Evolutionary conservation across 2,329 filamentous ascomycete species (phyloP), one percentile per base, ranked within the genome.

Genomic region (Xylariaceae sp.): DNA sequence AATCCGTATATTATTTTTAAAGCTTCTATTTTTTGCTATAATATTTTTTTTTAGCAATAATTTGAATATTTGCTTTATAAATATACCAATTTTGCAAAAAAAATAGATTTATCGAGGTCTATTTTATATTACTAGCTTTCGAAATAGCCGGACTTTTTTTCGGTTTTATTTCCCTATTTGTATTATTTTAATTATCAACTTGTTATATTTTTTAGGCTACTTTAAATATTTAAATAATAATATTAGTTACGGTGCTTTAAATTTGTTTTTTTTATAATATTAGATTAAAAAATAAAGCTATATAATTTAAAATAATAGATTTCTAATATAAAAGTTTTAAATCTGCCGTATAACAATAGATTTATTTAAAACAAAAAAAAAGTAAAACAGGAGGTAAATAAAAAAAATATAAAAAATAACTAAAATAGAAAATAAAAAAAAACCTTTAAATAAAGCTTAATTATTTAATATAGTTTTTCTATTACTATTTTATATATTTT

Each of bases 401-500:
- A n/a, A n/a, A n/a, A n/a, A n/a, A n/a, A n/a, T n/a, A n/a, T n/a
- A n/a, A n/a, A n/a, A n/a, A n/a, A n/a, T n/a, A n/a, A n/a, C n/a
- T n/a, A n/a, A n/a, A n/a, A n/a, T n/a, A n/a, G n/a, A n/a, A n/a
- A n/a, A n/a, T n/a, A n/a, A n/a, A n/a, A 29, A 32, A 32, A 32
- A 14, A 16, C 27, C 7, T 32, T 5, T 32, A 32, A 5, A 8
- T 32, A 32, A 8, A 32, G n/a, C n/a, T n/a, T n/a, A 32, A 27
- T 22, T n/a, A 27, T 12, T 16, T 16, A 16, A 23, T 40, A 20
- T 25, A 17, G 17, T 40, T n/a, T 4, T 3, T 27, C 19, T 27
- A 40, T 27, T 40, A 8, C 22, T 40, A 21, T 23, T 40, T 19
- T 40, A 40, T 40, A 49, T 23, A 34, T 36, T 21, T 23, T 16